Conservation (phyloP, 108 stramenopile genomes). For the Aurantiochytrium sp. region DNA sequence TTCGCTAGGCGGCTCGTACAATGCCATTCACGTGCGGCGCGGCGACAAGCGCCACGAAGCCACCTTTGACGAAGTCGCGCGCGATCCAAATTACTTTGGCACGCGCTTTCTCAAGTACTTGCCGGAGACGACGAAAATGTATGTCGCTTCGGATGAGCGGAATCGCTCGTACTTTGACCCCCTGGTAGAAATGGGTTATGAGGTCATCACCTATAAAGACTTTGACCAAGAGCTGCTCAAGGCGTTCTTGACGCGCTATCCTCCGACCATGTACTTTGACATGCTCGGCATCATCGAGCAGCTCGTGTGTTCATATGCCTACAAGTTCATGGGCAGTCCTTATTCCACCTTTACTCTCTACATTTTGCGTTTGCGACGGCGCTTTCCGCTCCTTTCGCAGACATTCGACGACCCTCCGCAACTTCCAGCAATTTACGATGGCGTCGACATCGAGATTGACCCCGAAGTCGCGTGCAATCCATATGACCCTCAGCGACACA, state of each 20-base stretch:
- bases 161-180: background rate
- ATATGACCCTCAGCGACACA: background rate
- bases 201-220: background rate
- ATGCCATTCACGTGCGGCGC: background rate
- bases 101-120: background rate
- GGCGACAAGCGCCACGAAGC: background rate
- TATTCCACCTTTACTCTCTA: background rate
- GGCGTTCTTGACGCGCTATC: background rate
- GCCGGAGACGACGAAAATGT: background rate
- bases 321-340: background rate
- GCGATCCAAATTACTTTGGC: background rate
- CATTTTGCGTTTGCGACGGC: background rate
- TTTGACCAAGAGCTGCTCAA: background rate
- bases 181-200: background rate
- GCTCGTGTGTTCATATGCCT: background rate
- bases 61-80: background rate
- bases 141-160: background rate
- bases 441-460: background rate
- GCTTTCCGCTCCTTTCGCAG: background rate
- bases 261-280: background rate
- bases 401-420: background rate
- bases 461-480: background rate
- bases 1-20: background rate
- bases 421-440: background rate
- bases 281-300: slow-evolving; percentile 8